A percentile compares a stretch with the other conserved stretches of the same genome.
Evolutionary conservation across 257 asterid genomes (phyloP).

Genomic region (Solanum raphanifolium): DNA sequence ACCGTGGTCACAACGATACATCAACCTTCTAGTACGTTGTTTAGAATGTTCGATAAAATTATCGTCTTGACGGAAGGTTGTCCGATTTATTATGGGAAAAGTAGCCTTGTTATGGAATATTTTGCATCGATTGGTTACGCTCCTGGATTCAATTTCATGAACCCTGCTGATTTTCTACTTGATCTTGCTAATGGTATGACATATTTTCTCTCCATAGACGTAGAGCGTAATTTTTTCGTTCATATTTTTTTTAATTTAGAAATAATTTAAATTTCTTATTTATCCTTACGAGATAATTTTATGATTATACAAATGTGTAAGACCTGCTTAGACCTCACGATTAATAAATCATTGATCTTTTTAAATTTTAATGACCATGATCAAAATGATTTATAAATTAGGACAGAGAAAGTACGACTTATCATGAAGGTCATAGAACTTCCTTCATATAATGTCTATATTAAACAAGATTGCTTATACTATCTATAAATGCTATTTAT

Average conservation of each 20-base stretch:
- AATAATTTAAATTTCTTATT: not conserved
- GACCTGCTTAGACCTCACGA: rapidly evolving
- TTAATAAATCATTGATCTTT: not conserved
- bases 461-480: not conserved
- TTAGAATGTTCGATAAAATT: slow-evolving; percentile 66
- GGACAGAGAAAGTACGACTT: not conserved
- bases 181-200: slow-evolving; percentile 82
- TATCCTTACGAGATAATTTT: not conserved
- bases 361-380: not conserved
- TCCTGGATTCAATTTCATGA: slow-evolving; percentile 47
- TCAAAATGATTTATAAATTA: not conserved
- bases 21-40: slow-evolving; percentile 87
- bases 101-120: slow-evolving; percentile 43
- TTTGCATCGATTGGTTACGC: slow-evolving; percentile 49
- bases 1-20: slow-evolving; percentile 70
- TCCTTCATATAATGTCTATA: not conserved
- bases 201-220: not conserved
- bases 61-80: slow-evolving; percentile 62
- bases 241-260: not conserved
- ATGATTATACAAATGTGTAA: not conserved
- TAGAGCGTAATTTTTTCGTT: not conserved
- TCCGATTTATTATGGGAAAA: slow-evolving; percentile 51
- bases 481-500: not conserved
- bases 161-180: slow-evolving; percentile 84
- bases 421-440: not conserved